Conservation (phyloP, 768 basidiomycete genomes). For the Naganishia kalamii region DNA sequence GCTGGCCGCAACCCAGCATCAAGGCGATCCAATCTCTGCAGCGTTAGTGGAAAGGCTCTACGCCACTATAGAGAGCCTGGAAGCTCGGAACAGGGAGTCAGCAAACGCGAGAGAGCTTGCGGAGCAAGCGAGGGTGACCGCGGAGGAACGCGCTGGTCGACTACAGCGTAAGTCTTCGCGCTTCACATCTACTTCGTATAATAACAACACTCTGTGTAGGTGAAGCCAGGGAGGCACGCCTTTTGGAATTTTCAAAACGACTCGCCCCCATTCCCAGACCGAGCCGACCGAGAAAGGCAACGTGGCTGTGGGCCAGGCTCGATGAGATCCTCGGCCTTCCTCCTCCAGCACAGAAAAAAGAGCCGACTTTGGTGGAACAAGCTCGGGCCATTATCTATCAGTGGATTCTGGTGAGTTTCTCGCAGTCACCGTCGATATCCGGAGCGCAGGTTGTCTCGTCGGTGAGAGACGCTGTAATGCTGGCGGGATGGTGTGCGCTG, state of each 20-base stretch:
- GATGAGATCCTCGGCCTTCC: not conserved
- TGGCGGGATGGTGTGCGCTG: too few relatives aligned
- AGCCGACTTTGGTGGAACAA: not conserved
- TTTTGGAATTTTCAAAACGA: constrained; percentile 15
- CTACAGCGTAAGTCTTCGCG: not conserved
- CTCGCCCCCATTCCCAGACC: constrained; percentile 16
- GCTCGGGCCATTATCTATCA: not conserved
- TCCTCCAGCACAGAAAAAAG: not conserved
- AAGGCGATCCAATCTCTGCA: not conserved
- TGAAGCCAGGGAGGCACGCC: not conserved
- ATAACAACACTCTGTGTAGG: not conserved
- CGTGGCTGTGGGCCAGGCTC: not conserved
- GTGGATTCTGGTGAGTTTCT: not conserved
- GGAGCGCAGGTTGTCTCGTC: not conserved
- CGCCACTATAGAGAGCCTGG: not conserved
- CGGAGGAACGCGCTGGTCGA: not conserved
- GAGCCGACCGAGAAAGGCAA: not conserved
- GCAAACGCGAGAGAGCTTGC: not conserved
- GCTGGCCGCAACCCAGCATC: not conserved
- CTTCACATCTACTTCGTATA: too few relatives aligned
- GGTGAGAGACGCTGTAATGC: too few relatives aligned
- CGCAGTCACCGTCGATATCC: not conserved
- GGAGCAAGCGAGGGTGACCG: not conserved
- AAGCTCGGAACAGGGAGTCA: not conserved
- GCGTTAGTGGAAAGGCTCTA: not conserved